Evolutionary conservation across 768 basidiomycete species (phyloP), one percentile per base, ranked within the genome.

Genomic region (Leccinum arenicola): DNA sequence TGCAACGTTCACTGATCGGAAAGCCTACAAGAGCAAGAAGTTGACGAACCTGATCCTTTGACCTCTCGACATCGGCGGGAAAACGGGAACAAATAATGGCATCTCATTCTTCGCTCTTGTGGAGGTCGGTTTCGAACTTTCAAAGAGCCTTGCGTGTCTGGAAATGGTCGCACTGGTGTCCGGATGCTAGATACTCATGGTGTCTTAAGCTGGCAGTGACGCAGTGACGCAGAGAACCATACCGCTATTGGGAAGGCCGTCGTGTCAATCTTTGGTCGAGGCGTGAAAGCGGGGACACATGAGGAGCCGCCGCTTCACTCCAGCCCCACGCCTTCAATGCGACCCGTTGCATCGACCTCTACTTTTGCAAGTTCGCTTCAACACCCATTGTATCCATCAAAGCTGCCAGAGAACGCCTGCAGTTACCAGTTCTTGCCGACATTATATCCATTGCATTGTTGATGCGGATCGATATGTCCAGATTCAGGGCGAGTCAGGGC

Each of bases 271-370:
- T 58, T 65, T 3, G 61, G 48, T 6, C 69, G 10, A 35, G 62
- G 15, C 19, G 19, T 53, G 35, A n/a, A 67, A 63, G 50, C 55
- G 61, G 2, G 17, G 49, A 50, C 61, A 73, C 73, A 17, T 59
- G 0, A 5, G 64, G 17, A 3, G 64, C 69, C 2, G 72, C 73
- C 10, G 35, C 35, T 33, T 33, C 4, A 33, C 31, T 7, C 78
- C 77, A 3, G 70, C 73, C 82, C 82, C 80, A 84, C 4, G 82
- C 79, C 56, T 75, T 74, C 17, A 76, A 56, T 0, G 78, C 80
- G 12, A 73, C 69, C 12, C 63, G 54, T 10, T 17, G 67, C 27
- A 12, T 61, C 55, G 2, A 54, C 57, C 55, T 0, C 5, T 29
- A 25, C 58, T 64, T 76, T 4, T 70, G 45, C 3, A 81, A 50